Percentiles rank a stretch among this genome's conserved stretches.
These are phyloP conservation scores for Arabidopsis thaliana DNA, from an alignment of 345 rosid species.

Conservation along the genomic window TAIR10.1 NC_003074.8:1264501-1265000, in stretches of 20 bases:
- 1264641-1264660: neutral
- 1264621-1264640: neutral
- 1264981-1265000: neutral
- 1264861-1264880: neutral
- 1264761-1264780: too few relatives aligned
- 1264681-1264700: neutral
- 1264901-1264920: neutral
- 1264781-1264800: neutral
- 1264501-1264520: constrained; percentile 4
- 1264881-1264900: neutral
- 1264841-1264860: neutral
- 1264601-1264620: neutral
- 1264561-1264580: neutral
- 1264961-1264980: neutral
- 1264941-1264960: constrained; percentile 4
- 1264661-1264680: neutral
- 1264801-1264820: constrained; percentile 1
- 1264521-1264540: constrained; percentile 17
- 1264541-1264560: constrained; percentile 12
- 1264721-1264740: too few relatives aligned
- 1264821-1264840: neutral
- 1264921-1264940: neutral
- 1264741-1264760: too few relatives aligned
- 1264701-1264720: neutral
- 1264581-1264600: too few relatives aligned